Conservation (phyloP, 2,329 filamentous ascomycete species). For the Aspergillus texensis region DNA sequence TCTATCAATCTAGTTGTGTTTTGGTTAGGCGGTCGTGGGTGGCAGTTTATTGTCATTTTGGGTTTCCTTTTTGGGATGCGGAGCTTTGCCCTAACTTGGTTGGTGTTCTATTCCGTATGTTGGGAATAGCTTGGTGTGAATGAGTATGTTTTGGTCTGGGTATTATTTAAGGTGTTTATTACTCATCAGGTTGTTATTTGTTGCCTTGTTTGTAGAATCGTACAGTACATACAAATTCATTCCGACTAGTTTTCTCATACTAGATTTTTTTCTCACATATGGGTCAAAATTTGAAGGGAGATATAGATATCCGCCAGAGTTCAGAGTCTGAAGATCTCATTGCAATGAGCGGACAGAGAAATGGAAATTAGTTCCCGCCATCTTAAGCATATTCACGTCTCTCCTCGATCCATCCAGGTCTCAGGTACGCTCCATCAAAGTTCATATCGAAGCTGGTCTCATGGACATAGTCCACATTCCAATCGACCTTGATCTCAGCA, state of each 20-base stretch:
- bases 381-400: conserved; percentile 38
- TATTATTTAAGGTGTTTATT: background rate
- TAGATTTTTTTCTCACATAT: background rate
- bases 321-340: background rate
- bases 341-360: background rate
- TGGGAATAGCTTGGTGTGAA: background rate
- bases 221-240: too few species aligned
- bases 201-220: too few species aligned
- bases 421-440: conserved; percentile 43
- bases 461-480: conserved; percentile 58
- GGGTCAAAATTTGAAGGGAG: background rate
- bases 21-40: background rate
- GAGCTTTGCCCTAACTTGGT: background rate
- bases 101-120: background rate
- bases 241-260: background rate
- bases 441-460: conserved; percentile 55
- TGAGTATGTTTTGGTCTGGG: background rate
- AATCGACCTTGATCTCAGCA: conserved; percentile 53
- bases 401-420: conserved; percentile 54
- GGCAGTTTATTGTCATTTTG: background rate
- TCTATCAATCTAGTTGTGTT: background rate
- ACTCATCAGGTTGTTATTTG: background rate
- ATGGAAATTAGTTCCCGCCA: too few species aligned
- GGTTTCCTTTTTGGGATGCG: background rate
- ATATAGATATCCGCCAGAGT: background rate